Conservation (phyloP, 768 basidiomycete genomes). For the Amanita inopinata region DNA sequence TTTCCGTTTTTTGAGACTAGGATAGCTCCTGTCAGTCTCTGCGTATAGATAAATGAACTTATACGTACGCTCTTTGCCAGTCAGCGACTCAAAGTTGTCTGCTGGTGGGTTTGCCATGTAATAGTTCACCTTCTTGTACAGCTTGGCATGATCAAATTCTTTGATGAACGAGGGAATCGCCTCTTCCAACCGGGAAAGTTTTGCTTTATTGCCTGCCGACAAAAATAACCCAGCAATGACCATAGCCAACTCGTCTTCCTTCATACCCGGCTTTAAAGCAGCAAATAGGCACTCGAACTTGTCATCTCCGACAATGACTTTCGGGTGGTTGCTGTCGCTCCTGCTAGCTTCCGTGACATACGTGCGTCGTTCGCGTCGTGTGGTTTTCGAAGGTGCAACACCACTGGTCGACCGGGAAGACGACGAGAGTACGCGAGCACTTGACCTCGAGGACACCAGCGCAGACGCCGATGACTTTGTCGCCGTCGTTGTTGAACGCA, state of each 20-base stretch:
- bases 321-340: not conserved
- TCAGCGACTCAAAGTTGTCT: not conserved
- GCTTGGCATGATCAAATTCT: not conserved
- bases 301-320: too few relatives aligned
- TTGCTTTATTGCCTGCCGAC: not conserved
- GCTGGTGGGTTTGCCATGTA: not conserved
- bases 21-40: too few relatives aligned
- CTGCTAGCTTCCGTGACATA: too few relatives aligned
- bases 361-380: too few relatives aligned
- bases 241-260: constrained; percentile 3
- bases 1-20: too few relatives aligned
- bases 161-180: not conserved
- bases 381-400: too few relatives aligned
- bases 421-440: not conserved
- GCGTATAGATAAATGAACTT: too few relatives aligned
- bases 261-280: not conserved
- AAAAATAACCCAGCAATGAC: constrained; percentile 6
- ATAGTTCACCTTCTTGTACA: constrained; percentile 5
- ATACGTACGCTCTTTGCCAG: not conserved
- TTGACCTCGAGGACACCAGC: not conserved
- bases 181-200: not conserved
- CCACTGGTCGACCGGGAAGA: too few relatives aligned
- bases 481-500: not conserved
- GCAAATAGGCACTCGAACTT: too few relatives aligned
- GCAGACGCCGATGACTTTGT: not conserved